Percentiles rank a stretch among this genome's conserved stretches.
Conservation (phyloP, 345 rosid species). For the Abelmoschus esculentus region DNA sequence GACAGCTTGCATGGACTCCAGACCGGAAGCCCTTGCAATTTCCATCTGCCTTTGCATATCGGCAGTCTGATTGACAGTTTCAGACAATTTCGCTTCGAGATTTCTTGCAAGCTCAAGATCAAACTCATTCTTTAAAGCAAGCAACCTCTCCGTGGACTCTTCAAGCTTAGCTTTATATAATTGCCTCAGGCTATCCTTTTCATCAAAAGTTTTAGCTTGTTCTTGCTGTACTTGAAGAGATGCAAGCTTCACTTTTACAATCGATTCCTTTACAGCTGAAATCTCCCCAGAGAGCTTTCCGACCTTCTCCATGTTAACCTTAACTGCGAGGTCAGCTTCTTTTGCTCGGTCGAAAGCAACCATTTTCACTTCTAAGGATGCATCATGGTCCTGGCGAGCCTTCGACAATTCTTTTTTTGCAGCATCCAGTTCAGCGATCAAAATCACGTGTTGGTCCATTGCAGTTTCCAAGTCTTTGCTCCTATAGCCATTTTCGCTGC, state of each 20-base stretch:
- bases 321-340: constrained; percentile 52
- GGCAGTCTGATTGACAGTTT: constrained; percentile 50
- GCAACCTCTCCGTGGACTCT: constrained; percentile 51
- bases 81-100: constrained; percentile 55
- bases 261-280: constrained; percentile 58
- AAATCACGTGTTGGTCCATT: constrained; percentile 44
- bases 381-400: constrained; percentile 53
- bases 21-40: constrained; percentile 62
- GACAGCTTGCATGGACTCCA: constrained; percentile 55
- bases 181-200: constrained; percentile 55
- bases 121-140: constrained; percentile 49
- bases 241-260: constrained; percentile 69
- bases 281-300: constrained; percentile 66
- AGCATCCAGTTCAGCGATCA: constrained; percentile 55
- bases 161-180: constrained; percentile 57
- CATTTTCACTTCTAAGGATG: constrained; percentile 44
- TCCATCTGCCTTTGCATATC: constrained; percentile 58
- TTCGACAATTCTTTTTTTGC: constrained; percentile 71
- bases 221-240: constrained; percentile 58
- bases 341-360: constrained; percentile 48
- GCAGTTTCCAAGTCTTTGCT: constrained; percentile 43
- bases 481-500: constrained; percentile 31
- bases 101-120: constrained; percentile 55
- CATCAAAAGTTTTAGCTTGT: constrained; percentile 54
- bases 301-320: constrained; percentile 58